These are phyloP conservation scores for Ustilago trichophora DNA, from an alignment of 1,284 basidiomycete genomes.

Conservation along the genomic window DNA sequence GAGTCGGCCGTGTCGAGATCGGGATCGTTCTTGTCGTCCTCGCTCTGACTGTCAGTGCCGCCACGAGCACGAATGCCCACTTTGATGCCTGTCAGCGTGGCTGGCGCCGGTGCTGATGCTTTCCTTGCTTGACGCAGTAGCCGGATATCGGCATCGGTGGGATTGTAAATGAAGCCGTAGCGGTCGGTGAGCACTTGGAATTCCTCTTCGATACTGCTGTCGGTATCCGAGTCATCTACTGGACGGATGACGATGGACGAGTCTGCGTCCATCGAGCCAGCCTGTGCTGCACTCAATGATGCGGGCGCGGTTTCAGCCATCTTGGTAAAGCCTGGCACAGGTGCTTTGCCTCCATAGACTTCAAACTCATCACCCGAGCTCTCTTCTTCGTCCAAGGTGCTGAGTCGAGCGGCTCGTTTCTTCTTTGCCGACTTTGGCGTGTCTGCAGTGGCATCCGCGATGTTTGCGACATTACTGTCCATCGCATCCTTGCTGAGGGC, in stretches of 20 bases:
- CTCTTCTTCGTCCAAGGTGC: conserved; percentile 53
- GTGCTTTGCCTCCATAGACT: conserved; percentile 66
- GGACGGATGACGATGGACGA: conserved; percentile 40
- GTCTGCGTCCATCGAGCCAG: conserved; percentile 2
- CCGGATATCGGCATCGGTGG: conserved; percentile 77
- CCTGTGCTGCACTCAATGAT: background rate
- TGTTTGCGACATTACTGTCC: background rate
- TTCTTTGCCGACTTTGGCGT: conserved; percentile 12
- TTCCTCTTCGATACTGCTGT: conserved; percentile 68
- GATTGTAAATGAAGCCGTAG: conserved; percentile 94
- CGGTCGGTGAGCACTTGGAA: conserved; percentile 79
- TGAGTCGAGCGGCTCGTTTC: conserved; percentile 28
- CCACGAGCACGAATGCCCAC: conserved; percentile 70
- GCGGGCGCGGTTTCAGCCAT: conserved; percentile 8
- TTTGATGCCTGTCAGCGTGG: conserved; percentile 83
- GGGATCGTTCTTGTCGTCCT: conserved; percentile 39
- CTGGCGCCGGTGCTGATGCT: conserved; percentile 79
- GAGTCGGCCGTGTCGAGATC: conserved; percentile 36
- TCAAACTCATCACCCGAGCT: conserved; percentile 63
- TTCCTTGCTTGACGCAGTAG: conserved; percentile 78
- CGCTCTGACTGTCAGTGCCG: conserved; percentile 56
- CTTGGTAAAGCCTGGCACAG: conserved; percentile 40
- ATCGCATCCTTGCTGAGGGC: background rate
- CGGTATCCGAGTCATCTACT: conserved; percentile 25
- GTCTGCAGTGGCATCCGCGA: background rate